A percentile compares a stretch with the other conserved stretches of the same genome.
Conservation (phyloP, 1,284 basidiomycete species). For the Trichosporon asahii region DNA sequence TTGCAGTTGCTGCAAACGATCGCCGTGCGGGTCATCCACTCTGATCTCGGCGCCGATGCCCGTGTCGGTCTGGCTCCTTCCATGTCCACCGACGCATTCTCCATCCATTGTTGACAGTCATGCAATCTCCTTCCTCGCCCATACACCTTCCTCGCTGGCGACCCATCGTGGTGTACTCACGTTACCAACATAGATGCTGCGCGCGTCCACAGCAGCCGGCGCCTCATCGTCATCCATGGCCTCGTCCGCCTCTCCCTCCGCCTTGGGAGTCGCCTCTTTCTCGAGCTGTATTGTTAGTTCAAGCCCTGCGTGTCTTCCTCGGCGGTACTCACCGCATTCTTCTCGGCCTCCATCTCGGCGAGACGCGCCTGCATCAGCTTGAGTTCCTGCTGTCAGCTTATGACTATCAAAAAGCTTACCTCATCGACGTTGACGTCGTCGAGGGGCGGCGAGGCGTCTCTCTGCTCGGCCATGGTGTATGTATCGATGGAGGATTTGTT, state of each 20-base stretch:
- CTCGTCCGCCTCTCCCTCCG: constrained; percentile 48
- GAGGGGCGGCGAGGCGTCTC: constrained; percentile 41
- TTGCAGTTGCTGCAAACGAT: no score
- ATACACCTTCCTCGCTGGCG: background rate
- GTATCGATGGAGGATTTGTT: constrained; percentile 1
- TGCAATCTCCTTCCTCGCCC: background rate
- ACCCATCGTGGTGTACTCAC: constrained; percentile 58
- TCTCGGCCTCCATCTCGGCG: constrained; percentile 81
- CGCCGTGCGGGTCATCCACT: no score
- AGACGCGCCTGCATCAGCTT: constrained; percentile 82
- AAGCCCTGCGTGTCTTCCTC: constrained; percentile 37
- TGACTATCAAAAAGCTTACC: constrained; percentile 23
- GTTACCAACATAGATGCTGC: constrained; percentile 96
- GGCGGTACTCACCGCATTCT: constrained; percentile 57
- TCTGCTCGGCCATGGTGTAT: constrained; percentile 39
- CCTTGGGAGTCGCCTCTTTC: constrained; percentile 7
- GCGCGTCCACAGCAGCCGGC: constrained; percentile 67
- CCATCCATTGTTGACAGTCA: no score
- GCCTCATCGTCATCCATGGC: constrained; percentile 60
- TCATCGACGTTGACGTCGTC: constrained; percentile 47
- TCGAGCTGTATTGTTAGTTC: background rate
- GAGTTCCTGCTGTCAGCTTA: constrained; percentile 49
- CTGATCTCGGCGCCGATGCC: no score
- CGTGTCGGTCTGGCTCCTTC: background rate
- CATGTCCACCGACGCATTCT: background rate